Percentiles rank a stretch among this genome's conserved stretches.
Conservation (phyloP, 202 grass and related monocot genomes). For the Digitaria exilis region DNA sequence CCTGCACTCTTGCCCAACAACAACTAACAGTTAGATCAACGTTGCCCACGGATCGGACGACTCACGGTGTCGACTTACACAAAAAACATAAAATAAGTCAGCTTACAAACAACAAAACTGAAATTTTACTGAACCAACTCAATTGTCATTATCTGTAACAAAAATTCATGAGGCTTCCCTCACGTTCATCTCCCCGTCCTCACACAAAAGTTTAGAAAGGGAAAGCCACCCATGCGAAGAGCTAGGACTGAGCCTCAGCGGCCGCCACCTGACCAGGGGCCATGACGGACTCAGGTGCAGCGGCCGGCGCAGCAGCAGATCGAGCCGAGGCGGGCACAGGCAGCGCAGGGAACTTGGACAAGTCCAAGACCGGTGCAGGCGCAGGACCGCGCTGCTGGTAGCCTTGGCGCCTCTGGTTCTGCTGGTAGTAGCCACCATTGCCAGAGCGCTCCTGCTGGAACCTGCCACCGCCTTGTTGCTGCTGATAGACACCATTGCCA, state of each 20-base stretch:
- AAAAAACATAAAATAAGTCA: too few species aligned
- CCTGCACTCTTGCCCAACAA: too few species aligned
- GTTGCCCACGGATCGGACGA: too few species aligned
- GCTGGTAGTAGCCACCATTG: background rate
- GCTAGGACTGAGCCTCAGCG: conserved; percentile 1
- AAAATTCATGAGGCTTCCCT: background rate
- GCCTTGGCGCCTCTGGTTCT: background rate
- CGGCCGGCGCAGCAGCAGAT: background rate
- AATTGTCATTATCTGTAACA: background rate
- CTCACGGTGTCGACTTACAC: too few species aligned
- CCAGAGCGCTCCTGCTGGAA: background rate
- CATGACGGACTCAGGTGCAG: background rate
- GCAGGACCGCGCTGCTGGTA: background rate
- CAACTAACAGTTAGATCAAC: too few species aligned
- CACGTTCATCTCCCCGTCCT: background rate
- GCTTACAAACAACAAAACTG: too few species aligned
- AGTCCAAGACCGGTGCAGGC: background rate
- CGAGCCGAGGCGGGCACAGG: background rate
- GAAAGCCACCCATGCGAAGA: background rate
- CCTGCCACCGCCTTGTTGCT: background rate
- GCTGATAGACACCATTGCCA: background rate
- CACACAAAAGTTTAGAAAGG: background rate
- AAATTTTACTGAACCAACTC: background rate
- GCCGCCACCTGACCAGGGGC: background rate
- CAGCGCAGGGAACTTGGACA: background rate